Evolutionary conservation across 768 basidiomycete species (phyloP), one percentile per base, ranked within the genome.

Genomic region (Rhodosporidiobolus odoratus): DNA sequence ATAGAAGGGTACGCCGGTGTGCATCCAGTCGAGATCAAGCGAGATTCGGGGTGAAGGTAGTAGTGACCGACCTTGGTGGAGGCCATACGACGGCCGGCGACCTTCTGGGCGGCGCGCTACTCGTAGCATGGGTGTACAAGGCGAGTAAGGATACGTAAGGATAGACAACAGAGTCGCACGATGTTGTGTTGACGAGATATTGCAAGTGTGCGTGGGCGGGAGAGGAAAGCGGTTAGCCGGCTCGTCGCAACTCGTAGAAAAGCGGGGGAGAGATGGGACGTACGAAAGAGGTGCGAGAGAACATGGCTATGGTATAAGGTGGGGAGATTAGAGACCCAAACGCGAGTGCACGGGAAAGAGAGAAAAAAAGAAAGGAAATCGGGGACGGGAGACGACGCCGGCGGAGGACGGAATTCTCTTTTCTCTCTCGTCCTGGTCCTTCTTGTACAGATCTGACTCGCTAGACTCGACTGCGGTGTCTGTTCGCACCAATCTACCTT

Each of bases 81-180:
- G 54, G 54, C 63, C 54, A 57, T 65, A 56, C 63, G 63, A 34
- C 63, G 63, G 17, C 41, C 56, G 21, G 63, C 63, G 35, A 58
- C 53, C 54, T 65, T 57, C 43, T 56, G 41, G 43, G 43, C 63
- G 32, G 32, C n/a, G 43, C 63, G 63, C 63, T 65, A 45, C 16
- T 6, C 2, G 50, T 30, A 19, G 8, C 35, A 23, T 16, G 32
- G n/a, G 19, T 2, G 19, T 25, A n/a, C n/a, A 3, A 34, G 48
- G 30, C n/a, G 17, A 9, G 40, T 12, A 47, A 13, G 16, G 35
- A 17, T 9, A 13, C 15, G 25, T 2, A 35, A 15, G 38, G 38
- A 40, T 3, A 27, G 54, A 7, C 17, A 12, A n/a, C 12, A 34
- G 19, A 17, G 53, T 17, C 16, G n/a, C n/a, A n/a, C n/a, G n/a